phyloP scores from a whole-genome alignment of 2,329 filamentous ascomycete genomes.

The Ophiosphaerella korrae region DNA sequence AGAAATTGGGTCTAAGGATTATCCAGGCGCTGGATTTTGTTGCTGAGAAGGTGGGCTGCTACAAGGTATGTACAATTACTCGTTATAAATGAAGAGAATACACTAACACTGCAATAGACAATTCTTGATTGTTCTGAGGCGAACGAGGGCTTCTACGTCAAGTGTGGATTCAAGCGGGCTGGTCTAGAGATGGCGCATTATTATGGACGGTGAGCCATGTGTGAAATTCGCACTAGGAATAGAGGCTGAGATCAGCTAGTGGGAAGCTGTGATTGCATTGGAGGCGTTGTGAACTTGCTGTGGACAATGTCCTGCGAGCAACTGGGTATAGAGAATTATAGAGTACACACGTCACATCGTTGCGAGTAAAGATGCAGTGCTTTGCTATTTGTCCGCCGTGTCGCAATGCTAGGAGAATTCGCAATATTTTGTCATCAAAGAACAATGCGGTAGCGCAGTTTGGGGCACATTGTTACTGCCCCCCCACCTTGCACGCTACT shows the following conservation, averaged over 20 bases:
- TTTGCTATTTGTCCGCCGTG: neutral
- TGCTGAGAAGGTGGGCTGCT: slow-evolving; percentile 87
- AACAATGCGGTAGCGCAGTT: too few relatives aligned
- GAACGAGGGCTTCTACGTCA: slow-evolving; percentile 97
- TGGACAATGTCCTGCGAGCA: neutral
- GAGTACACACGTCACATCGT: neutral
- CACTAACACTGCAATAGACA: slow-evolving; percentile 58
- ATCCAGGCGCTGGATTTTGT: slow-evolving; percentile 93
- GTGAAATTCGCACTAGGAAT: neutral
- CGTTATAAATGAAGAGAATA: neutral
- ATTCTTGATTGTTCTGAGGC: slow-evolving; percentile 96
- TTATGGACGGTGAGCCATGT: slow-evolving; percentile 55
- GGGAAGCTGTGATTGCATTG: slow-evolving; percentile 5
- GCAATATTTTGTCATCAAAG: too few relatives aligned
- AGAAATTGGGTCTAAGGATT: slow-evolving; percentile 89
- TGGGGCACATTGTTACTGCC: too few relatives aligned
- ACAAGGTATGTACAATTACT: slow-evolving; percentile 65
- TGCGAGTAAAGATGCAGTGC: neutral
- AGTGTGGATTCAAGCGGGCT: slow-evolving; percentile 92
- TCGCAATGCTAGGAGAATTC: too few relatives aligned
- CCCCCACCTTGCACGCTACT: slow-evolving; percentile 1
- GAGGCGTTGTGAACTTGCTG: slow-evolving; percentile 3
- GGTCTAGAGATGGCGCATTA: slow-evolving; percentile 98
- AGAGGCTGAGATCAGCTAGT: neutral
- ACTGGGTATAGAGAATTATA: slow-evolving; percentile 4